phyloP scores from a whole-genome alignment of 768 basidiomycete species.

The Termitomyces heimii region DNA sequence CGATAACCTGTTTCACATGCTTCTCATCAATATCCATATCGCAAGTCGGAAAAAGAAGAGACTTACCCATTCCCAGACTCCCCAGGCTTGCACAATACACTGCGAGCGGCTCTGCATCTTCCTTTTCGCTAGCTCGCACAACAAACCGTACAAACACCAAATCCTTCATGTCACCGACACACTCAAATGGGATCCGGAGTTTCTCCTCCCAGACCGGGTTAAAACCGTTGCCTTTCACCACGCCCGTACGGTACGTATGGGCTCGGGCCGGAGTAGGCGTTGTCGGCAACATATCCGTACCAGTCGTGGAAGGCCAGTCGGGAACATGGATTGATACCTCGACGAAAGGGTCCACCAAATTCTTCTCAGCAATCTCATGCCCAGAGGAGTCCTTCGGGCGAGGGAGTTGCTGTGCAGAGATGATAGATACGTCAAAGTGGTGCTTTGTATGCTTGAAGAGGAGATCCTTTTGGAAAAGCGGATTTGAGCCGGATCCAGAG shows the following conservation, averaged over 20 bases:
- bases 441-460: slow-evolving; percentile 54
- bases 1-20: slow-evolving; percentile 63
- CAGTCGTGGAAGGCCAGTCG: slow-evolving; percentile 48
- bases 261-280: slow-evolving; percentile 27
- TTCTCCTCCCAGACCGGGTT: slow-evolving; percentile 86
- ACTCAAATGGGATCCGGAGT: slow-evolving; percentile 68
- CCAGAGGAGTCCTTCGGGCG: slow-evolving; percentile 65
- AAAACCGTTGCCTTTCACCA: slow-evolving; percentile 87
- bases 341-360: slow-evolving; percentile 58
- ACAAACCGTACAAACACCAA: slow-evolving; percentile 82
- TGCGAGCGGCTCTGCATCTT: slow-evolving; percentile 62
- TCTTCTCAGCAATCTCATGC: slow-evolving; percentile 56
- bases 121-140: slow-evolving; percentile 61
- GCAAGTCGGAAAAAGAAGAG: background rate
- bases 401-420: slow-evolving; percentile 70
- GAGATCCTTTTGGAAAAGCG: slow-evolving; percentile 45
- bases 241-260: slow-evolving; percentile 52
- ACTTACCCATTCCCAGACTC: slow-evolving; percentile 65
- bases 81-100: slow-evolving; percentile 74
- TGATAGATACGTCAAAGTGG: slow-evolving; percentile 52
- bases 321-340: slow-evolving; percentile 72
- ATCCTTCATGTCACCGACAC: slow-evolving; percentile 74
- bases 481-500: background rate
- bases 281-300: slow-evolving; percentile 8
- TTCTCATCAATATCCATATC: slow-evolving; percentile 1